Evolutionary conservation across 768 basidiomycete genomes (phyloP), one percentile per base, ranked within the genome.

Genomic region (Cystobasidium tubakii): DNA sequence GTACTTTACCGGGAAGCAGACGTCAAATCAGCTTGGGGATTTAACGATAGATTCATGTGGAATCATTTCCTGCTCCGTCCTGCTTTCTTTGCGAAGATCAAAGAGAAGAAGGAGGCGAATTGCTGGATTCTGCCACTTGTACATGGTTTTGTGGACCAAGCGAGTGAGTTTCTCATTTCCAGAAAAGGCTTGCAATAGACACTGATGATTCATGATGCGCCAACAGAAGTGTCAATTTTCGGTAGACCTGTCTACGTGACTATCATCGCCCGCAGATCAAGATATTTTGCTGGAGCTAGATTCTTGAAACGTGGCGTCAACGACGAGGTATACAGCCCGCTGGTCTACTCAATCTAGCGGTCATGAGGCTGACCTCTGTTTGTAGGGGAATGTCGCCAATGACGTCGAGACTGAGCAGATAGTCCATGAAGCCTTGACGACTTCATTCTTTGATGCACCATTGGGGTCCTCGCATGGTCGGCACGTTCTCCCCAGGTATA

Each of bases 371-470:
- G n/a, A n/a, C n/a, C n/a, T n/a, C 36, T 9, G 42, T 23, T 13
- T n/a, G 13, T 75, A 96, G 92, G 96, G 96, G 1, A 92, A 94
- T 79, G 95, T 98, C 12, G 95, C 95, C 1, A 99, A 99, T 79
- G 96, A 98, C 81, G 96, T 99, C 1, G 96, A 99, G 82, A 96
- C 93, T 0, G 96, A 99, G 80, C 96, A 99, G 79, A 95, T 99
- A 64, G 91, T 95, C 0, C 90, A 89, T 9, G 93, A 95, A 79
- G 89, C 90, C 0, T 80, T 91, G 4, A 94, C 90, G 0, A 94
- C 92, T 0, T 87, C 92, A 0, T 94, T 96, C 75, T 67, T 76
- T 53, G 46, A 54, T 0, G 75, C 74, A 10, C 36, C 34, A n/a
- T 29, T 57, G 7, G 42, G 36, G 31, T 36, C 29, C 0, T 50